Evolutionary conservation across 2,329 filamentous ascomycete species (phyloP).

Genomic region (Gliomastix tumulicola): DNA sequence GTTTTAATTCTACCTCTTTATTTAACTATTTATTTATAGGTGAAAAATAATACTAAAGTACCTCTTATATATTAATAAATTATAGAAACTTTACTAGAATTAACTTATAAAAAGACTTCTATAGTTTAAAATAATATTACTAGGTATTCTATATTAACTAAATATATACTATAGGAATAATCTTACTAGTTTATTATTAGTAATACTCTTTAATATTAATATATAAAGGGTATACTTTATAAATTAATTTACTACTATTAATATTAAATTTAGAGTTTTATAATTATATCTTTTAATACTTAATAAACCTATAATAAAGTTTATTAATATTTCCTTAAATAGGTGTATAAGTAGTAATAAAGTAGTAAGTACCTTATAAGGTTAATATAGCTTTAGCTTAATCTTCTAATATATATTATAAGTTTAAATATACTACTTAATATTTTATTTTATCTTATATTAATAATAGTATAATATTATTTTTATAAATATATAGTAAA

Average conservation of each 20-base stretch:
- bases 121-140: not conserved
- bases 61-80: not conserved
- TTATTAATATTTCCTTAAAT: not conserved
- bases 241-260: not conserved
- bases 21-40: not conserved
- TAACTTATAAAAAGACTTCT: not conserved
- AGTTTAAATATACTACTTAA: not conserved
- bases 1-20: not conserved
- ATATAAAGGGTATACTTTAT: not conserved
- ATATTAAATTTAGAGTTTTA: too few species aligned
- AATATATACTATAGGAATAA: not conserved
- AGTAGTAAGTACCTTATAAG: not conserved
- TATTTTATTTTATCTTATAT: not conserved
- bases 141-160: not conserved
- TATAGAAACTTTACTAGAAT: not conserved
- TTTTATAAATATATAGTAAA: not conserved
- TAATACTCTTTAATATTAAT: constrained; percentile 1
- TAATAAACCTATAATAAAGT: not conserved
- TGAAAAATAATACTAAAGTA: not conserved
- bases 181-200: not conserved
- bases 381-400: not conserved
- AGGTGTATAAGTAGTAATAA: not conserved
- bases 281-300: not conserved
- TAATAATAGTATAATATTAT: not conserved
- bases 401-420: not conserved